phyloP scores from a whole-genome alignment of 768 basidiomycete species.

The Suillus tomentosus region DNA sequence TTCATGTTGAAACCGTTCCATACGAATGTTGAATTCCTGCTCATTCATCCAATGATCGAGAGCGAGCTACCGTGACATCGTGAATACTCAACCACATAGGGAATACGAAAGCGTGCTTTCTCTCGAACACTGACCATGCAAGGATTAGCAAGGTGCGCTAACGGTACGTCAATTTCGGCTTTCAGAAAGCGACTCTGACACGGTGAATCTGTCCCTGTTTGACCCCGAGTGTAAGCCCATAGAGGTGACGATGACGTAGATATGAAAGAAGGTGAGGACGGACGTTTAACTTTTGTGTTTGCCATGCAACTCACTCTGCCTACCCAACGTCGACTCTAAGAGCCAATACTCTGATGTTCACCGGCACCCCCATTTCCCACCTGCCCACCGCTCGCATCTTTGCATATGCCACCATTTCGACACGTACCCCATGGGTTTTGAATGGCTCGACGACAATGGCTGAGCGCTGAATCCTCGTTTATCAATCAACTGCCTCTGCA shows the following conservation, averaged over 20 bases:
- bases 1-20: conserved; percentile 55
- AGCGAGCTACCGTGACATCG: conserved; percentile 19
- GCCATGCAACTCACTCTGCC: conserved; percentile 16
- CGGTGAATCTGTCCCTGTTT: conserved; percentile 28
- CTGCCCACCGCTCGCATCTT: conserved; percentile 78
- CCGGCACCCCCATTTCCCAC: conserved; percentile 70
- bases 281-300: no score
- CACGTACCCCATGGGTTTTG: conserved; percentile 70
- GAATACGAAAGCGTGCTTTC: conserved; percentile 69
- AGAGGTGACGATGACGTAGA: conserved; percentile 38
- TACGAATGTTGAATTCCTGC: conserved; percentile 59
- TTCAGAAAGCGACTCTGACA: conserved; percentile 48
- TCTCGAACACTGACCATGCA: conserved; percentile 62
- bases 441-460: conserved; percentile 88
- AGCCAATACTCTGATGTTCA: conserved; percentile 69
- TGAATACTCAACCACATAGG: conserved; percentile 62
- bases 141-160: conserved; percentile 74
- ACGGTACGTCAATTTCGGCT: conserved; percentile 39
- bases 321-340: conserved; percentile 39
- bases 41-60: conserved; percentile 31
- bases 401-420: conserved; percentile 84
- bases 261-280: conserved; percentile 29
- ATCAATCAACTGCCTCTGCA: conserved; percentile 56
- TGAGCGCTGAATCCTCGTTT: conserved; percentile 65
- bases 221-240: conserved; percentile 49